Conservation (phyloP, 148 eudicot species). For the Dianthus caryophyllus region DNA sequence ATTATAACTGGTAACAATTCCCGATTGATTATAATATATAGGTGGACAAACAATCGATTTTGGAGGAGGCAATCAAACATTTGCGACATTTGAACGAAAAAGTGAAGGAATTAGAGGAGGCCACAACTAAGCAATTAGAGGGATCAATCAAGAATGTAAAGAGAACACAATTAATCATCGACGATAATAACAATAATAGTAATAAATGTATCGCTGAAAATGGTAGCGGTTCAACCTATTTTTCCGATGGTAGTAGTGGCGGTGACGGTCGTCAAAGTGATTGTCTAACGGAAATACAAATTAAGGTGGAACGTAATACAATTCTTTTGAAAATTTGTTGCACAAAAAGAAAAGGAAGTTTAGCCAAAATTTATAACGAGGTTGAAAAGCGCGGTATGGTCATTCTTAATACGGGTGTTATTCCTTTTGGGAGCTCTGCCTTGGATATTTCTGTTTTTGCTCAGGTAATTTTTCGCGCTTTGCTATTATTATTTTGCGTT, state of each 20-base stretch:
- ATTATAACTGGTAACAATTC: too few species aligned
- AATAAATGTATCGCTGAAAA: neutral
- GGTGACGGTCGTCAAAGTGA: neutral
- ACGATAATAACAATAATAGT: neutral
- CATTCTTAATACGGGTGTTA: conserved; percentile 13
- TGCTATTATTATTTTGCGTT: too few species aligned
- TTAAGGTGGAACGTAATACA: conserved; percentile 25
- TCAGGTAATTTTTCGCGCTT: conserved; percentile 30
- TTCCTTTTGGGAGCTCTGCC: conserved; percentile 18
- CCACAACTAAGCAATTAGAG: neutral
- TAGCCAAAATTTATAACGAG: conserved; percentile 21
- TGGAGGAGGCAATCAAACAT: conserved; percentile 26
- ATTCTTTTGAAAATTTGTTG: conserved; percentile 39
- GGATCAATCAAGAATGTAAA: conserved; percentile 14
- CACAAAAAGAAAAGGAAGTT: conserved; percentile 15
- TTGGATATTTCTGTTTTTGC: conserved; percentile 40
- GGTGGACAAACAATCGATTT: conserved; percentile 23
- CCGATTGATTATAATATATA: too few species aligned
- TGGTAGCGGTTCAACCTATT: neutral
- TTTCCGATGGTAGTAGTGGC: neutral
- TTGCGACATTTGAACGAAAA: conserved; percentile 22
- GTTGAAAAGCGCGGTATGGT: conserved; percentile 26
- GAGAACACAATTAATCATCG: conserved; percentile 1
- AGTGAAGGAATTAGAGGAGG: conserved; percentile 22
- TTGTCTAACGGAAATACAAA: conserved; percentile 14